Conservation (phyloP, 345 rosid genomes). For the Barbarea vulgaris region DNA sequence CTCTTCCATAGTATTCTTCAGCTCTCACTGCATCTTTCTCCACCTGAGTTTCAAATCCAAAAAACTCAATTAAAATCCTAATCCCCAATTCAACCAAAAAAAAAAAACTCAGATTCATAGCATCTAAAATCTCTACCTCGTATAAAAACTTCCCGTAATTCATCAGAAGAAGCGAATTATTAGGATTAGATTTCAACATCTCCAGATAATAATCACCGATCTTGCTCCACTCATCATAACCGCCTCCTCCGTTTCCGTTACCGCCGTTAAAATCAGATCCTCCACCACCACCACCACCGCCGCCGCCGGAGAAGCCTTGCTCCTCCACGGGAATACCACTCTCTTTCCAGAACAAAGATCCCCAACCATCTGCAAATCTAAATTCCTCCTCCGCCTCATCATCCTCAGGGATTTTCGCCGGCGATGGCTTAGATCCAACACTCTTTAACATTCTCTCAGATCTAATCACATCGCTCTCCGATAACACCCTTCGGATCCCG, state of each 20-base stretch:
- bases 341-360: constrained; percentile 40
- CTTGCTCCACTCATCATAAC: constrained; percentile 42
- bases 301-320: constrained; percentile 43
- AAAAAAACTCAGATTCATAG: neutral
- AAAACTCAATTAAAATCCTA: neutral
- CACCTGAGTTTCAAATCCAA: constrained; percentile 16
- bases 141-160: constrained; percentile 77
- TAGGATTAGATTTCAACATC: constrained; percentile 66
- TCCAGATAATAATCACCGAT: constrained; percentile 69
- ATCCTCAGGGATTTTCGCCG: constrained; percentile 58
- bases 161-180: constrained; percentile 63
- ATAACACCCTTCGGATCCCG: constrained; percentile 54
- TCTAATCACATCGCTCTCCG: constrained; percentile 54
- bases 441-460: constrained; percentile 34
- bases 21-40: constrained; percentile 70
- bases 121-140: constrained; percentile 52
- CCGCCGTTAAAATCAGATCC: constrained; percentile 41
- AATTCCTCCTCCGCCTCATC: constrained; percentile 30
- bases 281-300: constrained; percentile 49
- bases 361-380: constrained; percentile 36
- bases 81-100: neutral
- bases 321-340: constrained; percentile 49
- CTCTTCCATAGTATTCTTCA: constrained; percentile 75
- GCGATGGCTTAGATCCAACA: constrained; percentile 44
- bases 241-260: constrained; percentile 32